Percentiles rank a stretch among this genome's conserved stretches.
Evolutionary conservation across 305 asterid genomes (phyloP).

Genomic region (Petunia hybrid): DNA sequence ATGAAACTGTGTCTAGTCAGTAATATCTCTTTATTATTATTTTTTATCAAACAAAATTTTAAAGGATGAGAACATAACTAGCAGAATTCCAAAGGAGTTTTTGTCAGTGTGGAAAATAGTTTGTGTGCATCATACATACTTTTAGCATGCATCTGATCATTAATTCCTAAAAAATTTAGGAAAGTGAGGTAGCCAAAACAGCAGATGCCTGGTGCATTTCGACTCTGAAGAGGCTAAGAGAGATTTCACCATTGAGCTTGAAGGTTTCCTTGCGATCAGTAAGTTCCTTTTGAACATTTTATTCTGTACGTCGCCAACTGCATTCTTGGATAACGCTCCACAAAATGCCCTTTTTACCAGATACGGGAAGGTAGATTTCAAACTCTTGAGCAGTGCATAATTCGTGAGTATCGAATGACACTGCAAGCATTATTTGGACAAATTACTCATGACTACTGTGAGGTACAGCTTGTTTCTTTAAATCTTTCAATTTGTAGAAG

Average conservation of each 20-base stretch:
- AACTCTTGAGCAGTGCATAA: slow-evolving; percentile 83
- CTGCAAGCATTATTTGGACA: slow-evolving; percentile 68
- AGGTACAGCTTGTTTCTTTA: slow-evolving; percentile 52
- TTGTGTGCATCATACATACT: background rate
- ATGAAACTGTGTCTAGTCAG: background rate
- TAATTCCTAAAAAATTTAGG: slow-evolving; percentile 43
- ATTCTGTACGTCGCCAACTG: background rate
- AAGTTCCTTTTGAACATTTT: slow-evolving; percentile 45
- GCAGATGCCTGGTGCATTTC: slow-evolving; percentile 67
- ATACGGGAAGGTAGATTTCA: slow-evolving; percentile 87
- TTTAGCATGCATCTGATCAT: background rate
- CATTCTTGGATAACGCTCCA: slow-evolving; percentile 26
- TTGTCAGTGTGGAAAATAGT: background rate
- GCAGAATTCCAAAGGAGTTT: background rate
- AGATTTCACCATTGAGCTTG: slow-evolving; percentile 86
- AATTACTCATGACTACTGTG: slow-evolving; percentile 68
- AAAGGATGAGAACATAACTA: background rate
- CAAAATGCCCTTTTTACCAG: slow-evolving; percentile 47
- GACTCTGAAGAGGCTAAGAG: slow-evolving; percentile 71
- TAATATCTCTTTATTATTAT: background rate
- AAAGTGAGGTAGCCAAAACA: slow-evolving; percentile 75
- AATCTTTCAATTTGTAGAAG: background rate
- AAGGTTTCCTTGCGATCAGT: slow-evolving; percentile 90
- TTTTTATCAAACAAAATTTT: background rate
- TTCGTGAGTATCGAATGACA: slow-evolving; percentile 87